Base-by-base conservation (phyloP, 2,329 filamentous ascomycete genomes). In the Sporothrix variecibatus region DNA sequence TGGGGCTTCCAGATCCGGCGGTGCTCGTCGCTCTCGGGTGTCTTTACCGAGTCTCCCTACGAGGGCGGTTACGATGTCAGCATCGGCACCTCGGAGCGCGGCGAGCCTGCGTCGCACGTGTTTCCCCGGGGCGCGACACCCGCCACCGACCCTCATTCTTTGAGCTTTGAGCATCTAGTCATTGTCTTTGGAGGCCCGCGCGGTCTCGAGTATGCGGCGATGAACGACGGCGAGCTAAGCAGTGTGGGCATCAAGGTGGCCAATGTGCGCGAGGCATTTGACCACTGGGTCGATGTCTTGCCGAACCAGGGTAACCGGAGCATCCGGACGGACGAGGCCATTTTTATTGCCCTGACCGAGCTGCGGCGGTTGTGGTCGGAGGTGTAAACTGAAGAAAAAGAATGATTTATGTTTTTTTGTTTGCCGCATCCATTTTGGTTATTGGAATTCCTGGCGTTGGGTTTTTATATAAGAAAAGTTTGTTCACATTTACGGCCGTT, bases 11-110 rank as follows among this genome's bases (percentile, higher is more conserved):
- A 85, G 9, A 89, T 94, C 3, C 89, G 94, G 34, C 89, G 87
- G 75, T 91, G 91, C 49, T 79, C 82, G 4, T 91, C 89, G 2
- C 86, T 97, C 5, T 92, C 92, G 5, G 84, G 87, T 5, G 89
- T 97, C 8, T 94, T 95, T 79, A 94, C 93, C 3, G 93, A 95
- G 80, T 91, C 89, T 77, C 87, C 89, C 0, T 94, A 89, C 80
- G 89, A 93, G 73, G 90, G 89, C 64, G 94, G 94, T 15, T 97
- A 97, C 82, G 93, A 97, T 81, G 78, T 95, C 73, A 93, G 91
- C 78, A 90, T 97, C 77, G 94, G 94, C 20, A 97, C 94, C 0
- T 95, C 93, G 2, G 94, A 97, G 83, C 90, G 93, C 76, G 92
- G 94, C 71, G 78, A 85, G 49, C 83, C 89, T 0, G 81, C 86